Evolutionary conservation across 2,329 filamentous ascomycete species (phyloP), one percentile per base, ranked within the genome.

Genomic region (Hirsutella minnesotensis): DNA sequence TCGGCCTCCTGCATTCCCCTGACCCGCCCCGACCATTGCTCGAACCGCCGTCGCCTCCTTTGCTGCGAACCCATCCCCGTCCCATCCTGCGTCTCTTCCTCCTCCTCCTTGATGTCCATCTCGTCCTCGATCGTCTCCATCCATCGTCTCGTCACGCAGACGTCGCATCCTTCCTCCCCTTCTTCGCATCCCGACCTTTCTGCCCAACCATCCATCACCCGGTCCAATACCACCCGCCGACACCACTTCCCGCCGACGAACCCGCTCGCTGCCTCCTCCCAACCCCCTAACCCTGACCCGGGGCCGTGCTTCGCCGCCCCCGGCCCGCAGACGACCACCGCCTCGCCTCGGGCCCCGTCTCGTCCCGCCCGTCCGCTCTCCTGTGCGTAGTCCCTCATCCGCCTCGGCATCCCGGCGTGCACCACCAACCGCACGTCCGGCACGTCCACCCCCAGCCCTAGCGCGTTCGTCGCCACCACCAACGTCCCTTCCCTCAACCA

Each of bases 361-460:
- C 44, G 40, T 13, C 47, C 42, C 4, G 38, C 42, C n/a, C 40
- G 42, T 18, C 42, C 44, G 42, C 44, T 46, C 38, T 48, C 31
- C 36, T 48, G 38, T 16, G 39, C 35, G 9, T 44, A 46, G 34
- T 44, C 47, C 16, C 38, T 33, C 16, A 48, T 38, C 27, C 19
- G 15, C n/a, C 22, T 20, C 22, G 34, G 47, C 22, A 48, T 46
- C 37, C 41, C 41, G 29, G 37, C 37, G 21, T 47, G 37, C 4
- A 47, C n/a, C 5, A 47, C 42, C 15, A 44, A 39, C 31, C 39
- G 39, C 13, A 45, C 36, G 35, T 45, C 39, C n/a, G 35, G 39
- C 27, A 39, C 19, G 39, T 45, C 40, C 15, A 45, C 40, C 2
- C 39, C 39, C 20, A 45, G 34, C n/a, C 43, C 39, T 22, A 45